Conservation (phyloP, 2,329 filamentous ascomycete genomes). For the Aspergillus jensenii region DNA sequence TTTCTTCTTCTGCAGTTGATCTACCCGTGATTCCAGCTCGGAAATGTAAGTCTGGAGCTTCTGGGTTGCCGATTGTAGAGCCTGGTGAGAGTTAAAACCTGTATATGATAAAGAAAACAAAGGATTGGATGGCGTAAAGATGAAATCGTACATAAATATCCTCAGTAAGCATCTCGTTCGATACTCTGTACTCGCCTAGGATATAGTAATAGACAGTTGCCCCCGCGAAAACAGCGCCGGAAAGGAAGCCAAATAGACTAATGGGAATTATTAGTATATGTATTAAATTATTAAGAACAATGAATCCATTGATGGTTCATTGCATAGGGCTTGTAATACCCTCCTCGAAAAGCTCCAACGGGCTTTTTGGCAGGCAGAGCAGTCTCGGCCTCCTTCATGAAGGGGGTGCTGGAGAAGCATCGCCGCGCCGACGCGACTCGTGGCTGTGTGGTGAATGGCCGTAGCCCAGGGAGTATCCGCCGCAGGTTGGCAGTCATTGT, state of each 20-base stretch:
- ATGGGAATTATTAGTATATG: background rate
- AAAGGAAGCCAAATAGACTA: constrained; percentile 88
- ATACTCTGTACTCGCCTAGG: constrained; percentile 86
- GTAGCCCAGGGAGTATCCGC: constrained; percentile 22
- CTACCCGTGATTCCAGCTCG: constrained; percentile 76
- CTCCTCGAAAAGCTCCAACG: constrained; percentile 69
- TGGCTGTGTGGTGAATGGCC: constrained; percentile 14
- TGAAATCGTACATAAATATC: constrained; percentile 82
- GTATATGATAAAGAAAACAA: background rate
- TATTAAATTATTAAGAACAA: no score
- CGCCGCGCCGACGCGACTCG: constrained; percentile 25
- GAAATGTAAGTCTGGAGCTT: constrained; percentile 81
- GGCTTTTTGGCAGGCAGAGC: constrained; percentile 61
- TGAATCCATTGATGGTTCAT: no score
- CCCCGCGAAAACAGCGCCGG: constrained; percentile 77
- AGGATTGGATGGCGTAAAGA: background rate
- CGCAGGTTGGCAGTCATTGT: constrained; percentile 13
- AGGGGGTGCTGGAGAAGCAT: constrained; percentile 39
- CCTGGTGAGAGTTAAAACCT: constrained; percentile 51
- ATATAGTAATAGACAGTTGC: constrained; percentile 88
- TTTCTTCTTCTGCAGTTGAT: constrained; percentile 68
- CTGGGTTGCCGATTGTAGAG: constrained; percentile 83
- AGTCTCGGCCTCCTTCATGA: constrained; percentile 37
- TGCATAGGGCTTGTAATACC: constrained; percentile 46
- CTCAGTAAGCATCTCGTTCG: constrained; percentile 89